phyloP scores from a whole-genome alignment of 257 asterid genomes.

The Capsicum pubescens region DNA sequence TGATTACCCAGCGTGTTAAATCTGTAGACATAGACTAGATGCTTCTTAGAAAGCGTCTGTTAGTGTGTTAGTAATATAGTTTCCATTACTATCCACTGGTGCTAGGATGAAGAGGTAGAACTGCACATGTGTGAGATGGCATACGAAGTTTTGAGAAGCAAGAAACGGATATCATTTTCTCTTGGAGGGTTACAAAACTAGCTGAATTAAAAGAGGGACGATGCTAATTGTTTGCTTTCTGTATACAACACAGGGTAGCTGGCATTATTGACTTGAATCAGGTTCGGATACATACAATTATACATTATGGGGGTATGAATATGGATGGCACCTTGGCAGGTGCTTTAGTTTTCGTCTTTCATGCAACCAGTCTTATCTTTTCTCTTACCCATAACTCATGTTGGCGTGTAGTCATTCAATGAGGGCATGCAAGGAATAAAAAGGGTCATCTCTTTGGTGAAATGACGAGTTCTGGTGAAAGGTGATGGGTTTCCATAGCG shows the following conservation, averaged over 20 bases:
- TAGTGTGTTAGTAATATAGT: background rate
- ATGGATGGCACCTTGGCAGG: background rate
- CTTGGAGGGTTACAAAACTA: background rate
- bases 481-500: background rate
- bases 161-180: background rate
- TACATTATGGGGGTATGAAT: background rate
- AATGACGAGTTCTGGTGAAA: slow-evolving; percentile 3
- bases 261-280: slow-evolving; percentile 8
- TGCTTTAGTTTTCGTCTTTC: slow-evolving; percentile 16
- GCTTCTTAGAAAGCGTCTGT: background rate
- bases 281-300: background rate
- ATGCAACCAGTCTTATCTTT: background rate
- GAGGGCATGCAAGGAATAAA: background rate
- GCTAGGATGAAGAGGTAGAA: background rate
- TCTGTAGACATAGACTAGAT: background rate
- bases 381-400: background rate
- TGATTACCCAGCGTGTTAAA: background rate
- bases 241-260: background rate
- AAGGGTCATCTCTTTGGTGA: slow-evolving; percentile 4
- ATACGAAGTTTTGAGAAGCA: background rate
- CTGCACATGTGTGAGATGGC: background rate
- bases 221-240: background rate
- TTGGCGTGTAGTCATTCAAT: slow-evolving; percentile 12
- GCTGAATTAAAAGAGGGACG: background rate
- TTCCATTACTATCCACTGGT: background rate